Conservation (phyloP, 306 rosid genomes). For the Ochetophila trinervis region DNA sequence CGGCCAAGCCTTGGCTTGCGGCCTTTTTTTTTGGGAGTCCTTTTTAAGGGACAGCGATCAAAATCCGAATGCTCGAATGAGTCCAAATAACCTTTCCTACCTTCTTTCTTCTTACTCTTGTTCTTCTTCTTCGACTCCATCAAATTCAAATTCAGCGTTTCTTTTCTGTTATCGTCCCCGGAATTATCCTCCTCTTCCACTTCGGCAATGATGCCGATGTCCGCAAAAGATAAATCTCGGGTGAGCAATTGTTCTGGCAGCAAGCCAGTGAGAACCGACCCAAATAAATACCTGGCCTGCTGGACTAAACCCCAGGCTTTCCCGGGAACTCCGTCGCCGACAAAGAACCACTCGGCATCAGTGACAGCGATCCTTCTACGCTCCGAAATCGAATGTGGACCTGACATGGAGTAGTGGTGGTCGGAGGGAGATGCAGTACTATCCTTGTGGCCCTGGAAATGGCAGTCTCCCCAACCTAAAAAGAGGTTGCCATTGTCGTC, state of each 20-base stretch:
- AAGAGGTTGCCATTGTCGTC: constrained; percentile 42
- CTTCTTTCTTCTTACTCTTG: constrained; percentile 3
- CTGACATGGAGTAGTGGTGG: constrained; percentile 8
- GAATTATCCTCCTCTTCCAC: constrained; percentile 27
- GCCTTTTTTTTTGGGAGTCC: constrained; percentile 55
- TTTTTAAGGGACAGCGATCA: constrained; percentile 35
- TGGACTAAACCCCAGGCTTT: constrained; percentile 58
- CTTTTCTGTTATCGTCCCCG: background rate
- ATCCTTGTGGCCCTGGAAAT: constrained; percentile 51
- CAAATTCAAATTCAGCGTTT: background rate
- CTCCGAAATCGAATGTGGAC: constrained; percentile 13
- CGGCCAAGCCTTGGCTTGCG: constrained; percentile 54
- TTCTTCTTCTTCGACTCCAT: background rate
- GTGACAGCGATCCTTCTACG: constrained; percentile 33
- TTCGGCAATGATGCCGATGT: constrained; percentile 46
- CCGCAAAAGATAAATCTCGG: constrained; percentile 50
- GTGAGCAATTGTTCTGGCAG: constrained; percentile 22
- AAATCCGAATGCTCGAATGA: constrained; percentile 64
- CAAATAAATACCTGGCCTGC: constrained; percentile 53
- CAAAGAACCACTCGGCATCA: constrained; percentile 69
- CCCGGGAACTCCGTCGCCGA: constrained; percentile 35
- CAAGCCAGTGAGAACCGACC: constrained; percentile 20
- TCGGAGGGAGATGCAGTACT: constrained; percentile 2
- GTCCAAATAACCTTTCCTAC: constrained; percentile 20
- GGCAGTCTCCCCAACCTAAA: constrained; percentile 68